phyloP scores from a whole-genome alignment of 306 rosid genomes.

The Cucurbita ficifolia region DNA sequence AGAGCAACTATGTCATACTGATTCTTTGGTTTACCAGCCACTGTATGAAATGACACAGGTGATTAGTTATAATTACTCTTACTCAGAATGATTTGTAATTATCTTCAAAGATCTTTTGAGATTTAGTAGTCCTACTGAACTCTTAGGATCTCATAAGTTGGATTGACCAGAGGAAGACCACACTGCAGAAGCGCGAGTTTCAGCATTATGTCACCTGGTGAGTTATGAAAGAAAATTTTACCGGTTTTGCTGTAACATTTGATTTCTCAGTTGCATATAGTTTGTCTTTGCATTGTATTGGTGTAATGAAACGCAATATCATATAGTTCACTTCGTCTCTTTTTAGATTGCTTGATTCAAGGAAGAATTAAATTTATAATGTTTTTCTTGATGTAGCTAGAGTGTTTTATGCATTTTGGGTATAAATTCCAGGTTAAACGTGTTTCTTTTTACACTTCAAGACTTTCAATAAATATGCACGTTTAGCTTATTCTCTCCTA shows the following conservation, averaged over 20 bases:
- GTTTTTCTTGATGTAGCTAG: background rate
- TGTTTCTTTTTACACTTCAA: background rate
- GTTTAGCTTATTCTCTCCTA: background rate
- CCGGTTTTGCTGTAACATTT: background rate
- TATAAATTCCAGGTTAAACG: background rate
- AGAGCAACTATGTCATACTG: constrained; percentile 39
- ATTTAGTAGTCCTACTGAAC: constrained; percentile 9
- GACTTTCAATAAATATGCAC: background rate
- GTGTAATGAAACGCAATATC: background rate
- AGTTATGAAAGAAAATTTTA: constrained; percentile 6
- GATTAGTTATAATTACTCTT: constrained; percentile 9
- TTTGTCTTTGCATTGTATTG: background rate
- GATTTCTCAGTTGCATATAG: background rate
- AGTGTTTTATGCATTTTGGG: background rate
- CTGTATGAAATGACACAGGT: constrained; percentile 87
- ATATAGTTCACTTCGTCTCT: background rate
- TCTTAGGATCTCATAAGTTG: constrained; percentile 74
- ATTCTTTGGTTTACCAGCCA: constrained; percentile 58
- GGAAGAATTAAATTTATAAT: background rate
- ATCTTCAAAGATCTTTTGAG: constrained; percentile 6
- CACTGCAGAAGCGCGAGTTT: constrained; percentile 65
- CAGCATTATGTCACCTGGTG: constrained; percentile 79
- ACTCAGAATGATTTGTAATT: constrained; percentile 5
- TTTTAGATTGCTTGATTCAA: background rate
- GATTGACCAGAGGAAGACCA: constrained; percentile 53